Conservation (phyloP, 2,329 filamentous ascomycete genomes). For the Fusarium robinianum region DNA sequence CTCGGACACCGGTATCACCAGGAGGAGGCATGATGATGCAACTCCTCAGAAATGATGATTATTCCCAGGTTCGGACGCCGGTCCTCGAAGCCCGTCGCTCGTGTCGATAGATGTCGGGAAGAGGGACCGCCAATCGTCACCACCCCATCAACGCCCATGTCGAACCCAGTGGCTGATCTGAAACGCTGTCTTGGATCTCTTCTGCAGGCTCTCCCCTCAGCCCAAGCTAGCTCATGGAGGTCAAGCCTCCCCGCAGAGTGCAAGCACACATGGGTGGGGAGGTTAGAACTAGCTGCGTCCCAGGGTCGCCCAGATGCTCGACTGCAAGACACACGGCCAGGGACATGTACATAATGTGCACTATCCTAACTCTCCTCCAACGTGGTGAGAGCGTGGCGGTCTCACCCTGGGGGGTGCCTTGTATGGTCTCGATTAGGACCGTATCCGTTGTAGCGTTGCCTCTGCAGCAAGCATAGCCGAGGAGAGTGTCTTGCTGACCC, state of each 20-base stretch:
- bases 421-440: conserved; percentile 15
- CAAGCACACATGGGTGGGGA: conserved; percentile 12
- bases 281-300: conserved; percentile 8
- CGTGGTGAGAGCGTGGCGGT: conserved; percentile 29
- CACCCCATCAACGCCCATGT: conserved; percentile 14
- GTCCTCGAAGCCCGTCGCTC: conserved; percentile 24
- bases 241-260: conserved; percentile 8
- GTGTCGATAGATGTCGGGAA: conserved; percentile 23
- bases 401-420: conserved; percentile 31
- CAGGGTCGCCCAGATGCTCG: conserved; percentile 9
- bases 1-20: conserved; percentile 27
- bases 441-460: conserved; percentile 19
- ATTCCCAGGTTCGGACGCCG: conserved; percentile 15
- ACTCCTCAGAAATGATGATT: conserved; percentile 15
- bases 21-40: conserved; percentile 25
- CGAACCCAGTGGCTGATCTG: conserved; percentile 26
- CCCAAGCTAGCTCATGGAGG: conserved; percentile 14
- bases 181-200: conserved; percentile 25
- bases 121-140: conserved; percentile 20
- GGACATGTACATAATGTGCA: conserved; percentile 21
- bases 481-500: conserved; percentile 21
- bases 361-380: conserved; percentile 18
- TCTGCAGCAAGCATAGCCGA: conserved; percentile 35
- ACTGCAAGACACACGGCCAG: conserved; percentile 14
- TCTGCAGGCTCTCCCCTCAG: conserved; percentile 17